Evolutionary conservation across 2,329 filamentous ascomycete species (phyloP).

Genomic region (Xylariomycetidae sp.): DNA sequence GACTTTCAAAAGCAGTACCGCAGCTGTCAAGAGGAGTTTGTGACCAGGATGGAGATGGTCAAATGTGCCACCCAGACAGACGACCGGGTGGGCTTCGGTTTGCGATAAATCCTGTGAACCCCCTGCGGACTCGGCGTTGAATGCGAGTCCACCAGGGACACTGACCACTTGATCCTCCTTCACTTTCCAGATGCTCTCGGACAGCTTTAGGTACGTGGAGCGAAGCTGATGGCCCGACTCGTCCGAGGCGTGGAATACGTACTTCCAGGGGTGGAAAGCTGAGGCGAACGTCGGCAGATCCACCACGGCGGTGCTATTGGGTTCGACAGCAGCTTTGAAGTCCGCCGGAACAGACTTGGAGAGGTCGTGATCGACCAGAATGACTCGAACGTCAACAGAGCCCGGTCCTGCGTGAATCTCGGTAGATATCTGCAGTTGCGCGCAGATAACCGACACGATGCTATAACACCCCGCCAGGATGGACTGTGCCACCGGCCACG

Average conservation of each 20-base stretch:
- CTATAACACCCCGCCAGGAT: conserved; percentile 73
- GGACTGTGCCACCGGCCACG: conserved; percentile 66
- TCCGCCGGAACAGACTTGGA: conserved; percentile 27
- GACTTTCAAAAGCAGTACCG: conserved; percentile 62
- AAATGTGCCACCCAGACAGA: conserved; percentile 89
- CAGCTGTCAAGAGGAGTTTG: conserved; percentile 91
- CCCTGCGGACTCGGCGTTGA: conserved; percentile 27
- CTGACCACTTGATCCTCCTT: conserved; percentile 43
- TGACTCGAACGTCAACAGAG: conserved; percentile 68
- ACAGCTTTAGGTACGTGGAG: conserved; percentile 38
- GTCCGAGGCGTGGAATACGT: conserved; percentile 59
- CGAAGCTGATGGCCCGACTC: conserved; percentile 58
- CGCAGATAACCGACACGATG: conserved; percentile 67
- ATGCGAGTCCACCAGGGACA: conserved; percentile 46
- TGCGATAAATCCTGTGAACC: conserved; percentile 13
- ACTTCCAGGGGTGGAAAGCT: conserved; percentile 54
- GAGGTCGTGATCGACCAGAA: conserved; percentile 61
- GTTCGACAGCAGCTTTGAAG: conserved; percentile 30
- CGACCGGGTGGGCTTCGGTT: conserved; percentile 45
- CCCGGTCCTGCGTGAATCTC: conserved; percentile 54
- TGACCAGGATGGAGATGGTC: conserved; percentile 94
- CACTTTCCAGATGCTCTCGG: conserved; percentile 41
- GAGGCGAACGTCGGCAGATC: conserved; percentile 47
- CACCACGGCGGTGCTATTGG: conserved; percentile 41
- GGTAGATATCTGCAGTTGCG: conserved; percentile 53